Evolutionary conservation across 345 rosid species (phyloP), one percentile per base, ranked within the genome.

Genomic region (Streptanthus diversifolius): DNA sequence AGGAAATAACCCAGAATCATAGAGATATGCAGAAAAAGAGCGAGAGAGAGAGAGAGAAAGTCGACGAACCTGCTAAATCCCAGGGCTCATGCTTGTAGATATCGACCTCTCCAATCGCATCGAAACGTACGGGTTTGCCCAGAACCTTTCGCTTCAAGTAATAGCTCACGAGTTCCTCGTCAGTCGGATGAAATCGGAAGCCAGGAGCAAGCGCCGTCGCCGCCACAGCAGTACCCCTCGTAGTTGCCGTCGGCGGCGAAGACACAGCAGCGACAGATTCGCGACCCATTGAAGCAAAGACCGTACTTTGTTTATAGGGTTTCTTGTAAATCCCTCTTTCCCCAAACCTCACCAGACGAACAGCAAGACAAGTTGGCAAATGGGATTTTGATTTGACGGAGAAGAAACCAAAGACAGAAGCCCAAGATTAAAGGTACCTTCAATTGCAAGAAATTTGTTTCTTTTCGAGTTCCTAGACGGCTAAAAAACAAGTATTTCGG

Each of bases 141-240:
- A 71, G 71, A 79, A 91, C 88, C 92, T 91, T 91, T 62, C 96
- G 79, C 81, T 89, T 93, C 82, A 93, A 83, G 87, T 89, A 91
- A 77, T 91, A 91, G 56, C 86, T 83, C 13, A 87, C 90, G 15
- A 91, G 82, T 71, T 93, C 97, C 71, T 93, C 97, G 18, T 88
- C 98, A 2, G 97, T 90, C 0, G 98, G 98, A 52, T 93, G 98
- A 71, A 93, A 93, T 80, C 98, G 85, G 49, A 90, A 90, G 18
- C 98, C 98, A 21, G 98, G 98, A 35, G 96, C 98, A 79, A 91
- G 83, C 2, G 96, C 84, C 9, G 96, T 82, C 1, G 86, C 80
- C 14, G 77, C 40, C 7, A 71, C 9, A 4, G 76, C 63, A 13
- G 72, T 62, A 6, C 77, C 11, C 5, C 73, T 58, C 0, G 61